Conservation (phyloP, 2,329 filamentous ascomycete species). For the Cordyceps tenuipes region DNA sequence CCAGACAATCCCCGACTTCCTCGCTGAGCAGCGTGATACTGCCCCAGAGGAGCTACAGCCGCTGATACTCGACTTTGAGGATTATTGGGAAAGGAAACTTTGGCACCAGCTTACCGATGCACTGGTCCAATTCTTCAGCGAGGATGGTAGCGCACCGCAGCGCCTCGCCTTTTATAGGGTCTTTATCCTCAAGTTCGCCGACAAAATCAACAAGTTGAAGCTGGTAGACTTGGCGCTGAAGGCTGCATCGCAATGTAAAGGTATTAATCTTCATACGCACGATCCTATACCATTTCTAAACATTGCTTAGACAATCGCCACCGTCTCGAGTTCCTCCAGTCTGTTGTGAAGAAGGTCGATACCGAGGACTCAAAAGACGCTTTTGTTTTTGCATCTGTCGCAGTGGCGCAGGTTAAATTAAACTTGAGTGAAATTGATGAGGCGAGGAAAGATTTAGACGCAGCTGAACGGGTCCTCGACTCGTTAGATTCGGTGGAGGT, state of each 20-base stretch:
- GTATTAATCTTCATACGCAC: constrained; percentile 33
- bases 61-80: constrained; percentile 85
- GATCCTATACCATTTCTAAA: not conserved
- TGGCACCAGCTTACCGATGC: constrained; percentile 97
- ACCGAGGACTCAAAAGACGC: constrained; percentile 91
- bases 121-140: constrained; percentile 79
- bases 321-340: constrained; percentile 74
- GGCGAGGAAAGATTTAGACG: constrained; percentile 77
- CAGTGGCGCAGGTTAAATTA: constrained; percentile 81
- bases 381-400: constrained; percentile 86
- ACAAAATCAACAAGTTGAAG: constrained; percentile 98
- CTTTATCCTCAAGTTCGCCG: constrained; percentile 92
- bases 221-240: constrained; percentile 84
- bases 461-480: constrained; percentile 80
- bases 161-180: constrained; percentile 86
- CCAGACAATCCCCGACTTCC: constrained; percentile 85
- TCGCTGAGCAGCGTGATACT: constrained; percentile 79
- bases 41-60: constrained; percentile 82
- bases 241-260: constrained; percentile 75
- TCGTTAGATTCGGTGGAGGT: constrained; percentile 92
- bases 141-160: constrained; percentile 71
- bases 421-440: constrained; percentile 71
- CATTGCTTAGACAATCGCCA: constrained; percentile 69
- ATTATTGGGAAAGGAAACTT: constrained; percentile 95
- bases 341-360: constrained; percentile 80